Conservation (phyloP, 495 filamentous ascomycete species). For the Podospora didyma region DNA sequence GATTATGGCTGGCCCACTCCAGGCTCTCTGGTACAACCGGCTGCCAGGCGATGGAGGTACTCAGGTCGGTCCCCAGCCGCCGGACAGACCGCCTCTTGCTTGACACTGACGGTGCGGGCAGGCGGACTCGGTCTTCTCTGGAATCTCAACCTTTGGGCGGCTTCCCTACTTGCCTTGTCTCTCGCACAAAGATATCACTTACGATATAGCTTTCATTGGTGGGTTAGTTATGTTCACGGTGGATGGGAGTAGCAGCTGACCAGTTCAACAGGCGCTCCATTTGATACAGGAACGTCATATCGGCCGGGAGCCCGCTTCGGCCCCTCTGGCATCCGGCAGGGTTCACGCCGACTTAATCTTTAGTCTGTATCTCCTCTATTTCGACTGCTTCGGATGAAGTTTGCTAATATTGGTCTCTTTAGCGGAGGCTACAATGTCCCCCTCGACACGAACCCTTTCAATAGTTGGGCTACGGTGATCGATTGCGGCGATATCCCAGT, state of each 20-base stretch:
- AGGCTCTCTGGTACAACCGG: constrained; percentile 51
- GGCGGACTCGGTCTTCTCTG: constrained; percentile 65
- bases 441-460: constrained; percentile 74
- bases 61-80: constrained; percentile 36
- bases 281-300: constrained; percentile 39
- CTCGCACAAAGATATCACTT: constrained; percentile 57
- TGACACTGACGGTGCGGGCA: constrained; percentile 17
- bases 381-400: background rate
- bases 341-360: constrained; percentile 68
- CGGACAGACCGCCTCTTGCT: background rate
- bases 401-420: background rate
- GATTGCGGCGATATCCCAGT: constrained; percentile 86
- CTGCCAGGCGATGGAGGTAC: constrained; percentile 56
- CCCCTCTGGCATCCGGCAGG: constrained; percentile 79
- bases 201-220: constrained; percentile 81
- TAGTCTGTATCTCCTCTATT: constrained; percentile 30
- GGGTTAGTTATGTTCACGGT: constrained; percentile 53
- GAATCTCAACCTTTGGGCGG: constrained; percentile 81
- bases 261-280: constrained; percentile 32
- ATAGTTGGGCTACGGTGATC: constrained; percentile 69
- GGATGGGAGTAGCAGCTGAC: background rate
- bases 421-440: constrained; percentile 76
- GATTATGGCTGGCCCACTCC: constrained; percentile 44
- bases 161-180: constrained; percentile 73
- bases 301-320: constrained; percentile 73